Base-by-base conservation (phyloP, 345 rosid species). In the Kernera saxatilis region DNA sequence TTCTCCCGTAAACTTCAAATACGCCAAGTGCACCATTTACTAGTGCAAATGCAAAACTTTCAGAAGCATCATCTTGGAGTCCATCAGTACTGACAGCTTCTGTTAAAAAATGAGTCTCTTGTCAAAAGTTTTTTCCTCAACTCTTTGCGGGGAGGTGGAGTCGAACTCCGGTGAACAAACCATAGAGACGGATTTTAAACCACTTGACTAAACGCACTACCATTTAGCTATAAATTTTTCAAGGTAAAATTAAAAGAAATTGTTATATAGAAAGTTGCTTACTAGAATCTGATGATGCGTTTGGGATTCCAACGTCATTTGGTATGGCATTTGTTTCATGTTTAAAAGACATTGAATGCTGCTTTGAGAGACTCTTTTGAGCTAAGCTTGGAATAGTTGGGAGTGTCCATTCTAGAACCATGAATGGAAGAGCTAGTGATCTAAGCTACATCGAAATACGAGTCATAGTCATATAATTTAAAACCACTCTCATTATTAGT, bases 351-450 rank as follows among this genome's bases (percentile, higher is more conserved):
- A 83, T 72, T 11, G 73, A 49, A 3, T 73, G 61, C 72, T 84
- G 87, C 71, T 72, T 80, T 26, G 86, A 70, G 26, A 84, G 81
- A 64, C 67, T 82, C 69, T 69, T 80, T 79, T 79, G 89, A 62
- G 61, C 76, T 75, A 86, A 81, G 53, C 82, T 77, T 7, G 94
- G 91, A 80, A 85, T 84, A 67, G 90, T 84, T 72, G 96, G 98
- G 70, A 92, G 96, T 72, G 94, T 92, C 96, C 96, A 92, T 82
- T 92, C 98, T 77, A 92, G 61, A 65, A 92, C 88, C 56, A 96
- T 85, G 90, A 92, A 92, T 70, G 96, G 96, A 79, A 92, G 98
- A 69, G 98, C 96, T 83, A 92, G 83, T 72, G 98, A 89, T 89
- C 98, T 89, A 89, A 92, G 92, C 98, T 92, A 92, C 87, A 92